Evolutionary conservation across 192 early-diverging fungal species (phyloP).

Genomic region (Entomortierella lignicola): DNA sequence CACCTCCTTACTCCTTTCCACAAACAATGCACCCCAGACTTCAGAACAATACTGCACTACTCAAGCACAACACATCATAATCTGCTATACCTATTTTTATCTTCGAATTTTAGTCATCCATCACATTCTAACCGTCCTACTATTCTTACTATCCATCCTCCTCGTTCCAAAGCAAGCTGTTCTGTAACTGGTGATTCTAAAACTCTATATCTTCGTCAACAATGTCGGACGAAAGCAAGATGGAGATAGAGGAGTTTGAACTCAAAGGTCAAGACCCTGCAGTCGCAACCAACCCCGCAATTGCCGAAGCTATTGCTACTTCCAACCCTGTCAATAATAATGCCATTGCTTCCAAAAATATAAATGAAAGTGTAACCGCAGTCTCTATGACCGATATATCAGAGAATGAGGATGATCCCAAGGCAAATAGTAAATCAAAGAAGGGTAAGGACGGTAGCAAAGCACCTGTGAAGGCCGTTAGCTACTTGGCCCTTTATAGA

Average conservation of each 20-base stretch:
- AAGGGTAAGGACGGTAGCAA: slow-evolving; percentile 12
- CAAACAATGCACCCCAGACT: no score
- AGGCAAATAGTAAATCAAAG: slow-evolving; percentile 6
- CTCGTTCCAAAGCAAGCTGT: no score
- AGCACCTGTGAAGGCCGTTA: slow-evolving; percentile 64
- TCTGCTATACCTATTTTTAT: no score
- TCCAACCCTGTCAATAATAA: no score
- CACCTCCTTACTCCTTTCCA: no score
- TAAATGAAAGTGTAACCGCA: not conserved
- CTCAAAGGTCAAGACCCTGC: not conserved
- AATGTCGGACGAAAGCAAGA: slow-evolving; percentile 9
- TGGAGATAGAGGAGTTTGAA: slow-evolving; percentile 8
- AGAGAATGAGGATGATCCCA: slow-evolving; percentile 3
- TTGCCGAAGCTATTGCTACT: not conserved
- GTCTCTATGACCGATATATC: slow-evolving; percentile 10
- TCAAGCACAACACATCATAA: no score
- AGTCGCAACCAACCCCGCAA: not conserved
- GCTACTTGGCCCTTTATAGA: slow-evolving; percentile 71
- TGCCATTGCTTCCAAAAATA: slow-evolving; percentile 9
- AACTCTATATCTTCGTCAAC: not conserved
- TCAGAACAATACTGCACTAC: no score
- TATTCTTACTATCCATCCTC: no score
- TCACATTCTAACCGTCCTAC: no score
- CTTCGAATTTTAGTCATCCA: no score
- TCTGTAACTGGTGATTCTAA: not conserved